These are phyloP conservation scores for Nelumbo lutea DNA, from an alignment of 164 flowering plant species.

Conservation along the genomic window DNA sequence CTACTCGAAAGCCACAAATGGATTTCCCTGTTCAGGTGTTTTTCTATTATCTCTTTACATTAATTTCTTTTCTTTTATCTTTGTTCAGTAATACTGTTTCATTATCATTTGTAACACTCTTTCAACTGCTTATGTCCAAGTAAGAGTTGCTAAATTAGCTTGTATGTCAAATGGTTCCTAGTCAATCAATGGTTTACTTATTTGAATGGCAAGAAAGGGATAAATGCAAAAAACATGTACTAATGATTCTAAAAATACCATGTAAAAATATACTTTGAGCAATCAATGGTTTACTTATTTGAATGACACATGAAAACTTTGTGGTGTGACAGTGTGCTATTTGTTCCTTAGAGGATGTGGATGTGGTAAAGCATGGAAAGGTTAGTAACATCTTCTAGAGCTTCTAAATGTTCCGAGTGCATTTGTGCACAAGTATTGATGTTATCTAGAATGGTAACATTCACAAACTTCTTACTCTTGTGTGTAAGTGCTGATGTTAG, in stretches of 20 bases:
- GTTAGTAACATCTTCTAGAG: constrained; percentile 29
- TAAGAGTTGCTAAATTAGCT: not conserved
- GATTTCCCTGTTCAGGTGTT: constrained; percentile 97
- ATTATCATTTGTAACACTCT: no score
- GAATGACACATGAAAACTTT: not conserved
- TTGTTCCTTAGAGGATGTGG: constrained; percentile 81
- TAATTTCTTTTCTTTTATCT: not conserved
- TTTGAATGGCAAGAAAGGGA: no score
- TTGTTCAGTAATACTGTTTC: not conserved
- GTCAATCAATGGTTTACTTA: not conserved
- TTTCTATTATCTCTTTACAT: not conserved
- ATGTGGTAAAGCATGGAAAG: constrained; percentile 65
- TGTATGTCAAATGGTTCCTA: not conserved
- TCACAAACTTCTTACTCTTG: not conserved
- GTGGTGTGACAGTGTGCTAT: constrained; percentile 60
- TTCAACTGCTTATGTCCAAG: not conserved
- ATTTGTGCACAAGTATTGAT: not conserved
- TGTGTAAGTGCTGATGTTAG: not conserved
- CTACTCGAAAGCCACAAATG: constrained; percentile 83
- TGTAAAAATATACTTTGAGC: not conserved
- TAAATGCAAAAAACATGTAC: not conserved
- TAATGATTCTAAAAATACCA: not conserved
- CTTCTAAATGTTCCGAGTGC: not conserved
- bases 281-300: not conserved
- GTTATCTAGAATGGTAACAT: not conserved